These are phyloP conservation scores for Lepidium campestre DNA, from an alignment of 441 rosid genomes.

Conservation along the genomic window DNA sequence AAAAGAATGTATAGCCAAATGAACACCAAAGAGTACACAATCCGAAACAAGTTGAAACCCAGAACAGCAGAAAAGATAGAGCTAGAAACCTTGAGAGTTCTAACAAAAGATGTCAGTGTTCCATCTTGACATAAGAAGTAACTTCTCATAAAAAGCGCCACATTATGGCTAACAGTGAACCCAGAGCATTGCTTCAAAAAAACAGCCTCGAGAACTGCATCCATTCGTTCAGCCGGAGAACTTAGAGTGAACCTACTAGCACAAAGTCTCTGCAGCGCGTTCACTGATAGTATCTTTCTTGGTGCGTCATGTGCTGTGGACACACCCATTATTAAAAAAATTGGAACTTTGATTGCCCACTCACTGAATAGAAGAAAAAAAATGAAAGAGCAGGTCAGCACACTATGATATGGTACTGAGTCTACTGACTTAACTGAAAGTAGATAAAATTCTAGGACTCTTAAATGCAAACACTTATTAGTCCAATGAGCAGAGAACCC, in stretches of 20 bases:
- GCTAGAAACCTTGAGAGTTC: slow-evolving; percentile 74
- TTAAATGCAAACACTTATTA: neutral
- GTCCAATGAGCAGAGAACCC: neutral
- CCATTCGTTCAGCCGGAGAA: slow-evolving; percentile 76
- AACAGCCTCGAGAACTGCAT: slow-evolving; percentile 76
- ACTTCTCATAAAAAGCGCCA: slow-evolving; percentile 66
- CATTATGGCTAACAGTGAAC: slow-evolving; percentile 68
- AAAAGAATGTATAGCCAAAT: slow-evolving; percentile 9
- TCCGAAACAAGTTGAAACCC: slow-evolving; percentile 2
- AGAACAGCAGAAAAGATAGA: neutral
- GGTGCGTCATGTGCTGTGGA: slow-evolving; percentile 79
- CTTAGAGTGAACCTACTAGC: slow-evolving; percentile 69
- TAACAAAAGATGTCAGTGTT: slow-evolving; percentile 73
- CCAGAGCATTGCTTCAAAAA: slow-evolving; percentile 72
- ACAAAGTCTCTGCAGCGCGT: slow-evolving; percentile 55
- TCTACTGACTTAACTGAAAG: neutral
- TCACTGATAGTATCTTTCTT: slow-evolving; percentile 55
- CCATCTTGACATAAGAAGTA: slow-evolving; percentile 83
- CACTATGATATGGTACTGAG: neutral
- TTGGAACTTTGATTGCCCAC: slow-evolving; percentile 82
- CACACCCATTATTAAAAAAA: slow-evolving; percentile 72
- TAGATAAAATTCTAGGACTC: neutral
- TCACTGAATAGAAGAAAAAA: slow-evolving; percentile 48
- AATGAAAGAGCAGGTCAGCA: slow-evolving; percentile 6
- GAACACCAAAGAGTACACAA: neutral